Evolutionary conservation across 2,329 filamentous ascomycete species (phyloP).

Genomic region (Hysterium pulicare): DNA sequence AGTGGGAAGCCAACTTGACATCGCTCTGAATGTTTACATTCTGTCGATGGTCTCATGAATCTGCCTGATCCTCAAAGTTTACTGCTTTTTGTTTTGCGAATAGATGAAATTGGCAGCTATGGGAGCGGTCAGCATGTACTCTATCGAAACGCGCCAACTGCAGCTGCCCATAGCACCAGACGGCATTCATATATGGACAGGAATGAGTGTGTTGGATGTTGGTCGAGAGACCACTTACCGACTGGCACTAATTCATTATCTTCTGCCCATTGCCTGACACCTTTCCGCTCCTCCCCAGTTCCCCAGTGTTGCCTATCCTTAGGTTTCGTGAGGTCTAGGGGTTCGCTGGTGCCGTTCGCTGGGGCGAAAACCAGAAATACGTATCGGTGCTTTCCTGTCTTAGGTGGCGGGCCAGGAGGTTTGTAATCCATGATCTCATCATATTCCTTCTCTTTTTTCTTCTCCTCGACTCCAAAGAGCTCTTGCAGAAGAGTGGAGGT

Average conservation of each 20-base stretch:
- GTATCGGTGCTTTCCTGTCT: constrained; percentile 57
- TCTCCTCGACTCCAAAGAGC: constrained; percentile 6
- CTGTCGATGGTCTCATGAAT: too few relatives aligned
- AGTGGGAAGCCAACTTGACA: too few relatives aligned
- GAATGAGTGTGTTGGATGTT: neutral
- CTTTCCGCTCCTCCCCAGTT: constrained; percentile 46
- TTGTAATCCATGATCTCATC: constrained; percentile 50
- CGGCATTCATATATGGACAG: neutral
- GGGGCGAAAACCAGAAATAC: constrained; percentile 52
- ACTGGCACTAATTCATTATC: constrained; percentile 48
- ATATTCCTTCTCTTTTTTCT: constrained; percentile 10
- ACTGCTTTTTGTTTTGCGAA: constrained; percentile 49
- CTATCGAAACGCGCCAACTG: too few relatives aligned
- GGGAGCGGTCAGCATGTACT: too few relatives aligned
- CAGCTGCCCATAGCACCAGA: constrained; percentile 7
- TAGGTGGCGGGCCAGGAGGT: constrained; percentile 52
- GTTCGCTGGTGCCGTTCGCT: constrained; percentile 42
- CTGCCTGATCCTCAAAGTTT: too few relatives aligned
- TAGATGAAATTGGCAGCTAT: constrained; percentile 47
- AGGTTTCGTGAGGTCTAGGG: constrained; percentile 45
- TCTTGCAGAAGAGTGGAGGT: constrained; percentile 21
- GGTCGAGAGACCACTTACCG: constrained; percentile 29
- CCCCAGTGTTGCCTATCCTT: constrained; percentile 55
- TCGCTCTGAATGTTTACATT: too few relatives aligned
- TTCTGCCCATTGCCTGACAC: constrained; percentile 51